phyloP scores from a whole-genome alignment of 2,329 filamentous ascomycete genomes.

The Aschersonia sp. region DNA sequence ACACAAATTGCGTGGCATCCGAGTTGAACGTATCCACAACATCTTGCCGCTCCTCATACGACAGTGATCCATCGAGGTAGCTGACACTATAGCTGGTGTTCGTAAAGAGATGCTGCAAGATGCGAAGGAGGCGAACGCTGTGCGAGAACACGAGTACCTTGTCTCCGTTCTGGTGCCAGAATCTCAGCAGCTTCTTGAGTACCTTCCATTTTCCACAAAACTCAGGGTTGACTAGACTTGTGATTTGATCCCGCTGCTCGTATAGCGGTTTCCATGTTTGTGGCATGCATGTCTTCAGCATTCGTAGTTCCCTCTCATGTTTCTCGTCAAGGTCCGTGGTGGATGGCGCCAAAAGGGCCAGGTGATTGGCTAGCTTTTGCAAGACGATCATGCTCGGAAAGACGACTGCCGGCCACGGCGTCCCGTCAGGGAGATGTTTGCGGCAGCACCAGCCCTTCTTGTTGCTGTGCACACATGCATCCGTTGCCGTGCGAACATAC shows the following conservation, averaged over 20 bases:
- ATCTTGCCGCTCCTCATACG: constrained; percentile 67
- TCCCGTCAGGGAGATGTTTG: constrained; percentile 41
- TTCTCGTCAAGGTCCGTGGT: constrained; percentile 52
- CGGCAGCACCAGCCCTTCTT: constrained; percentile 69
- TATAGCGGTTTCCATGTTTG: constrained; percentile 63
- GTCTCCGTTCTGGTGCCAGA: constrained; percentile 81
- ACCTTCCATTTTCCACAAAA: constrained; percentile 98
- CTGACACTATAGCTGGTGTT: constrained; percentile 82
- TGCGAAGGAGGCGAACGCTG: constrained; percentile 69
- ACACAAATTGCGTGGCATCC: constrained; percentile 77
- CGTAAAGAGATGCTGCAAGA: constrained; percentile 73
- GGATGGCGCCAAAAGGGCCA: constrained; percentile 71
- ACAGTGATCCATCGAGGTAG: constrained; percentile 76
- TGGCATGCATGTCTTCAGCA: constrained; percentile 61
- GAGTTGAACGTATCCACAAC: constrained; percentile 86
- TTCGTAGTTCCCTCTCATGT: constrained; percentile 61
- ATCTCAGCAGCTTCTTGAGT: constrained; percentile 68
- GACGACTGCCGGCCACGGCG: constrained; percentile 59
- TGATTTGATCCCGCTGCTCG: constrained; percentile 59
- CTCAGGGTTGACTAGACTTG: constrained; percentile 70
- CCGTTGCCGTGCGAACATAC: constrained; percentile 51
- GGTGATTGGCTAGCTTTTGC: constrained; percentile 82
- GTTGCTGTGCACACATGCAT: constrained; percentile 53
- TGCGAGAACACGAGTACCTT: constrained; percentile 95
- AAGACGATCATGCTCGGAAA: constrained; percentile 74